phyloP scores from a whole-genome alignment of 306 rosid genomes.

The Cucurbita argyrosperma region DNA sequence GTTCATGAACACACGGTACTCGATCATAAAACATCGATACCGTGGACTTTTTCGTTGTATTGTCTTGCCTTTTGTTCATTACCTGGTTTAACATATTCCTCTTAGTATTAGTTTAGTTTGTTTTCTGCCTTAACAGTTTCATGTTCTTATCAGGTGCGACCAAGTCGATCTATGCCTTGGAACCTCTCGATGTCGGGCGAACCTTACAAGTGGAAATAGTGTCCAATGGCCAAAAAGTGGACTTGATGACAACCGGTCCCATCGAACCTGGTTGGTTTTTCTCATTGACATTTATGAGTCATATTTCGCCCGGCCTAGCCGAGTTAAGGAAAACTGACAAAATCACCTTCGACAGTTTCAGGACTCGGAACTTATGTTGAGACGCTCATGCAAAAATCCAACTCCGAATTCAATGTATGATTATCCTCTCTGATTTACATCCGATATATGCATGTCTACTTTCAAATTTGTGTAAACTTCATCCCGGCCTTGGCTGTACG shows the following conservation, averaged over 20 bases:
- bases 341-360: conserved; percentile 40
- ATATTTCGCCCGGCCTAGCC: background rate
- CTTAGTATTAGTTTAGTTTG: background rate
- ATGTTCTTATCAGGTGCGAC: conserved; percentile 43
- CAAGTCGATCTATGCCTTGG: conserved; percentile 62
- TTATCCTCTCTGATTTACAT: conserved; percentile 8
- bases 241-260: conserved; percentile 47
- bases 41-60: background rate
- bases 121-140: background rate
- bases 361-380: conserved; percentile 64
- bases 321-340: conserved; percentile 17
- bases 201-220: conserved; percentile 63
- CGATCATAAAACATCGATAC: background rate
- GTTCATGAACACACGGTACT: background rate
- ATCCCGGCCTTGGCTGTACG: background rate
- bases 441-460: background rate
- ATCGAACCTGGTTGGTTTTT: conserved; percentile 64
- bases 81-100: background rate
- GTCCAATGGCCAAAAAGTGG: conserved; percentile 43
- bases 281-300: background rate
- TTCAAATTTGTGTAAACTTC: background rate
- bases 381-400: conserved; percentile 62
- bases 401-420: conserved; percentile 68
- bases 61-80: background rate
- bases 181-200: conserved; percentile 88